Conservation (phyloP, 441 rosid species). For the Eruca vesicaria region DNA sequence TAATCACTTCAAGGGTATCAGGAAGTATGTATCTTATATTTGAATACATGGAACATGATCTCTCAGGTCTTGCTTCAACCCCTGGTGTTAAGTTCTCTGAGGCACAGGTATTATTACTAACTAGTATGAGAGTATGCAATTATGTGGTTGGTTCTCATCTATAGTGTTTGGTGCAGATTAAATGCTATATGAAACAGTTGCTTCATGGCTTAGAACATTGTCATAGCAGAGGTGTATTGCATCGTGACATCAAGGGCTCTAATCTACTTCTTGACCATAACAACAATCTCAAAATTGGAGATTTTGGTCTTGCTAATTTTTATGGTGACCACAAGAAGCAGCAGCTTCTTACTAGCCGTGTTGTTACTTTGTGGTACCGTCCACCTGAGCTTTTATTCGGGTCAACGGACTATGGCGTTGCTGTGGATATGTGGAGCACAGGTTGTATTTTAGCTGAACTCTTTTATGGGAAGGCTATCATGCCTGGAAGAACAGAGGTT, state of each 20-base stretch:
- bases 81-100: constrained; percentile 59
- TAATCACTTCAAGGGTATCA: constrained; percentile 63
- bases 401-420: constrained; percentile 62
- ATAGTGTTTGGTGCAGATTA: constrained; percentile 40
- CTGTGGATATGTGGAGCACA: constrained; percentile 87
- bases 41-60: constrained; percentile 72
- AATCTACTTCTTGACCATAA: constrained; percentile 68
- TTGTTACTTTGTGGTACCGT: constrained; percentile 86
- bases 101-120: constrained; percentile 54
- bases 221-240: constrained; percentile 60
- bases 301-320: constrained; percentile 83
- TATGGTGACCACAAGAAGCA: constrained; percentile 36
- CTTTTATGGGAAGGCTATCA: constrained; percentile 59
- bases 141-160: background rate
- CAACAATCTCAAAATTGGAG: constrained; percentile 85
- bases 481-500: constrained; percentile 91
- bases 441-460: constrained; percentile 88
- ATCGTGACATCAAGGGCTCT: constrained; percentile 85
- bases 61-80: constrained; percentile 53
- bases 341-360: constrained; percentile 75
- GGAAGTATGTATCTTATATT: constrained; percentile 62
- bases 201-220: constrained; percentile 60
- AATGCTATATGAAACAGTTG: constrained; percentile 61
- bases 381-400: constrained; percentile 81
- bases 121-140: background rate